Evolutionary conservation across 169 alveolate genomes (phyloP), one percentile per base, ranked within the genome.

Genomic region (Babesia caballi): DNA sequence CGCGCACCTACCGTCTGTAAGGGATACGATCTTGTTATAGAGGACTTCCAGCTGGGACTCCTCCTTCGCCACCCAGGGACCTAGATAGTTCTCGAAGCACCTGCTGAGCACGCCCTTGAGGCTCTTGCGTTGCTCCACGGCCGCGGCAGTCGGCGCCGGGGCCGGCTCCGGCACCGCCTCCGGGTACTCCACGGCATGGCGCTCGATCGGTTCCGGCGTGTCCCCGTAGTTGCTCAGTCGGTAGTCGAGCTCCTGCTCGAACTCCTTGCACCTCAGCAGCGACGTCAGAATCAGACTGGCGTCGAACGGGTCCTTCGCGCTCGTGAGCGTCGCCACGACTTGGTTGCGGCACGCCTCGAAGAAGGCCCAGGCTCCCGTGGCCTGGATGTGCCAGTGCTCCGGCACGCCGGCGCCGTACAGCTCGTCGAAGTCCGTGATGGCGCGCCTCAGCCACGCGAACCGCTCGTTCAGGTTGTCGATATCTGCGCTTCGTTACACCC

Each of bases 401-500:
- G 83, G 83, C 44, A 78, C 63, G 4, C 38, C 51, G 7, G 35
- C 14, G 14, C 77, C 60, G 56, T 66, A 68, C 17, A 23, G 32
- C 42, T 56, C 84, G 32, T 76, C 80, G 35, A 56, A 76, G 28
- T 76, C 85, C 32, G 54, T 76, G 41, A 76, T 53, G 35, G 54
- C 47, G 44, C 85, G 58, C 49, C 85, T 66, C 42, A 76, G 42
- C 85, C 85, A 76, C 8, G 85, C 69, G 60, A 76, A 76, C 30
- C 85, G 17, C 32, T 76, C 77, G 44, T 65, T 50, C 11, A 76
- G 44, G 47, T 67, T 56, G 60, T 76, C 85, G 21, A 67, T 44
- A 19, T 36, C 84, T 73, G 68, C 28, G 19, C 4, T 2, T 1
- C 15, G 32, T 38, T 30, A 61, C 8, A 52, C 9, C 1, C 6